phyloP scores from a whole-genome alignment of 2,329 filamentous ascomycete species.

The Pseudopyricularia cyperi region DNA sequence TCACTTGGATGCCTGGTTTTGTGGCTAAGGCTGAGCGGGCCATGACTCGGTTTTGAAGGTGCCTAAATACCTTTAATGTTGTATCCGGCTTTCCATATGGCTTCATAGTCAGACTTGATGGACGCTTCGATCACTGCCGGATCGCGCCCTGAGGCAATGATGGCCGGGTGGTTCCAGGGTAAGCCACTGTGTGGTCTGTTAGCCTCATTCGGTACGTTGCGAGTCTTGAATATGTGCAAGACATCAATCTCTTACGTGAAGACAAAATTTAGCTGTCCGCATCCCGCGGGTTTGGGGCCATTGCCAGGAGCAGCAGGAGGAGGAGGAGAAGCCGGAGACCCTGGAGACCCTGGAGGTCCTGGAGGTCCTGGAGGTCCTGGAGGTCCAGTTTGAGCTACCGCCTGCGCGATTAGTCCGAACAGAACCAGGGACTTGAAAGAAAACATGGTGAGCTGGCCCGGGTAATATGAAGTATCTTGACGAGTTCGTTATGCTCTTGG shows the following conservation, averaged over 20 bases:
- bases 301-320: not conserved
- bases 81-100: not conserved
- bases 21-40: too few species aligned
- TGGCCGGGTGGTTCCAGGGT: not conserved
- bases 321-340: too few species aligned
- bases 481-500: too few species aligned
- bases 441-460: not conserved
- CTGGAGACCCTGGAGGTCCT: too few species aligned
- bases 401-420: not conserved
- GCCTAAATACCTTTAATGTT: not conserved
- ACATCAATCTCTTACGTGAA: not conserved
- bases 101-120: not conserved
- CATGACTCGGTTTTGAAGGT: too few species aligned
- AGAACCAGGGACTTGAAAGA: not conserved
- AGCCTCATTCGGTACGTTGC: not conserved
- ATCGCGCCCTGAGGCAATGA: not conserved
- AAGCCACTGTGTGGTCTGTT: not conserved
- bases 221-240: not conserved
- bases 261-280: not conserved
- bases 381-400: not conserved
- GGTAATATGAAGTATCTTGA: too few species aligned
- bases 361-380: not conserved
- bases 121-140: not conserved
- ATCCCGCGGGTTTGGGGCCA: not conserved
- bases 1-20: too few species aligned